Percentiles rank a stretch among this genome's conserved stretches.
Conservation (phyloP, 306 rosid genomes). For the Macrotyloma uniflorum region DNA sequence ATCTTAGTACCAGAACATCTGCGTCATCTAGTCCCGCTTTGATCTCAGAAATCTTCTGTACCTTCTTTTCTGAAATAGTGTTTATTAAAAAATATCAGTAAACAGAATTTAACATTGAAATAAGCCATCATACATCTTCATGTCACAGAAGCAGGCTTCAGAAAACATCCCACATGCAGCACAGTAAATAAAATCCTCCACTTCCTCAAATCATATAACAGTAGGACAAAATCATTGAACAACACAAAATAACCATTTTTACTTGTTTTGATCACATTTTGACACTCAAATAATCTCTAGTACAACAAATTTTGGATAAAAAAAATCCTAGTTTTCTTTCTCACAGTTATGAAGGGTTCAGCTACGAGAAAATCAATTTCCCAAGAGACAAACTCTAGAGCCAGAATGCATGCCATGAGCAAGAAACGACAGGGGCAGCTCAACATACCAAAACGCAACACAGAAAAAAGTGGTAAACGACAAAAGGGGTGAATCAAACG, state of each 20-base stretch:
- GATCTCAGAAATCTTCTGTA: slow-evolving; percentile 69
- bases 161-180: slow-evolving; percentile 24
- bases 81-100: slow-evolving; percentile 27
- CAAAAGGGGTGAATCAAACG: slow-evolving; percentile 16
- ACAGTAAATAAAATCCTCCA: slow-evolving; percentile 21
- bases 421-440: background rate
- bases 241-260: background rate
- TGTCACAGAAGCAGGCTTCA: slow-evolving; percentile 25
- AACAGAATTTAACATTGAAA: background rate
- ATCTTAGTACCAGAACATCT: slow-evolving; percentile 66
- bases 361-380: background rate
- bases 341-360: background rate
- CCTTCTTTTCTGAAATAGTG: slow-evolving; percentile 70
- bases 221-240: background rate
- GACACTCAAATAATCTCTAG: slow-evolving; percentile 2
- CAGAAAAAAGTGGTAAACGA: slow-evolving; percentile 8
- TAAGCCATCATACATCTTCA: slow-evolving; percentile 7
- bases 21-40: slow-evolving; percentile 79
- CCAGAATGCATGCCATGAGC: background rate
- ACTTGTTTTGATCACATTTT: background rate
- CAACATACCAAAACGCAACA: background rate
- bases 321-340: background rate
- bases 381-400: background rate
- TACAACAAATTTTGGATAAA: background rate
- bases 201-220: background rate